Evolutionary conservation across 2,329 filamentous ascomycete genomes (phyloP).

Genomic region (Aspergillus arachidicola): DNA sequence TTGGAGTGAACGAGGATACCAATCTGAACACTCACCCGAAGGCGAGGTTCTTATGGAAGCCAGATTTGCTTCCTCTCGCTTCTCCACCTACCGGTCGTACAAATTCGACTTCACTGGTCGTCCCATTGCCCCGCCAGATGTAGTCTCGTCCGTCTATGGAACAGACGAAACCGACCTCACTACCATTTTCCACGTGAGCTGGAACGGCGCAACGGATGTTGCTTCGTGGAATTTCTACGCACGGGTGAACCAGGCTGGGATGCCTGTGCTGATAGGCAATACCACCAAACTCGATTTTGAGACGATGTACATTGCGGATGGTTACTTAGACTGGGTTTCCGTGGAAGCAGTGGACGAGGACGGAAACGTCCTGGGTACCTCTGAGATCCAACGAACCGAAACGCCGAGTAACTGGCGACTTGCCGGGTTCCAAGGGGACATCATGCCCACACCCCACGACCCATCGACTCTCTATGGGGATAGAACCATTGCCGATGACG

Average conservation of each 20-base stretch:
- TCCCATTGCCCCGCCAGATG: conserved; percentile 33
- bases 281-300: conserved; percentile 40
- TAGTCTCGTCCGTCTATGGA: conserved; percentile 37
- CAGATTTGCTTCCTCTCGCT: conserved; percentile 35
- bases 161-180: conserved; percentile 23
- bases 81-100: conserved; percentile 45
- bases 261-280: conserved; percentile 27
- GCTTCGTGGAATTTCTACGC: conserved; percentile 40
- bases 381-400: conserved; percentile 25
- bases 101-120: conserved; percentile 42
- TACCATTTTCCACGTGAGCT: conserved; percentile 40
- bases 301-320: conserved; percentile 35
- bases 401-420: conserved; percentile 33
- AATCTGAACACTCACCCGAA: conserved; percentile 38
- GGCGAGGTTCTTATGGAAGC: conserved; percentile 41
- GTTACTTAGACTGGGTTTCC: conserved; percentile 35
- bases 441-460: conserved; percentile 29
- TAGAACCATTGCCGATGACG: conserved; percentile 17
- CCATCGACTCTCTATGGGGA: conserved; percentile 26
- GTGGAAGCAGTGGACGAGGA: conserved; percentile 33
- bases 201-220: conserved; percentile 56
- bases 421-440: conserved; percentile 31
- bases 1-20: conserved; percentile 42
- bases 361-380: conserved; percentile 31
- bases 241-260: conserved; percentile 23